Conservation (phyloP, 2,329 filamentous ascomycete genomes). For the Lizonia empirigonia region DNA sequence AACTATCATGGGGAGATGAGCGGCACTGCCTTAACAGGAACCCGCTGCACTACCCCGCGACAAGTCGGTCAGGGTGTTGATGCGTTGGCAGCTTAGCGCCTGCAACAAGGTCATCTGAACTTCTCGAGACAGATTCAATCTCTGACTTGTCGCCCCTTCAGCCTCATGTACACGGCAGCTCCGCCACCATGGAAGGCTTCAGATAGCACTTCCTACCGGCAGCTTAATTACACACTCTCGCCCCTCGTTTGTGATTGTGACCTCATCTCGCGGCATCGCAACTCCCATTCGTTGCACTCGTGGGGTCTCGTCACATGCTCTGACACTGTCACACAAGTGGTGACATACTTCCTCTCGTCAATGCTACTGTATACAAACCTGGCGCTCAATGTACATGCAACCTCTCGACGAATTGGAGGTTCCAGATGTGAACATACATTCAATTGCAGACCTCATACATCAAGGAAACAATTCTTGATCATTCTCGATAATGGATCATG, state of each 20-base stretch:
- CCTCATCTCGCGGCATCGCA: slow-evolving; percentile 28
- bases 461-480: background rate
- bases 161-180: slow-evolving; percentile 42
- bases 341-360: slow-evolving; percentile 25
- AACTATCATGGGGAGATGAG: slow-evolving; percentile 25
- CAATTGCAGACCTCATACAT: slow-evolving; percentile 7
- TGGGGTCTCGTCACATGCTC: slow-evolving; percentile 37
- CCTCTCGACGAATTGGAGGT: background rate
- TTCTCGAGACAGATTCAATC: slow-evolving; percentile 18
- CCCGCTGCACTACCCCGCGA: slow-evolving; percentile 42
- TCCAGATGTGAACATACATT: slow-evolving; percentile 6
- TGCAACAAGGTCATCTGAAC: slow-evolving; percentile 46
- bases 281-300: slow-evolving; percentile 36
- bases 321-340: slow-evolving; percentile 21
- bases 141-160: slow-evolving; percentile 42
- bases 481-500: background rate
- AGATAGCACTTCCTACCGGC: slow-evolving; percentile 29
- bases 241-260: slow-evolving; percentile 36
- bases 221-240: slow-evolving; percentile 47
- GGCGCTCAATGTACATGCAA: slow-evolving; percentile 15
- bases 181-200: slow-evolving; percentile 45
- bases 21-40: slow-evolving; percentile 41
- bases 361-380: slow-evolving; percentile 23
- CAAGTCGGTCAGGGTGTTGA: slow-evolving; percentile 43
- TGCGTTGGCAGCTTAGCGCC: slow-evolving; percentile 48